Base-by-base conservation (phyloP, 148 eudicot species). In the Chenopodium album region DNA sequence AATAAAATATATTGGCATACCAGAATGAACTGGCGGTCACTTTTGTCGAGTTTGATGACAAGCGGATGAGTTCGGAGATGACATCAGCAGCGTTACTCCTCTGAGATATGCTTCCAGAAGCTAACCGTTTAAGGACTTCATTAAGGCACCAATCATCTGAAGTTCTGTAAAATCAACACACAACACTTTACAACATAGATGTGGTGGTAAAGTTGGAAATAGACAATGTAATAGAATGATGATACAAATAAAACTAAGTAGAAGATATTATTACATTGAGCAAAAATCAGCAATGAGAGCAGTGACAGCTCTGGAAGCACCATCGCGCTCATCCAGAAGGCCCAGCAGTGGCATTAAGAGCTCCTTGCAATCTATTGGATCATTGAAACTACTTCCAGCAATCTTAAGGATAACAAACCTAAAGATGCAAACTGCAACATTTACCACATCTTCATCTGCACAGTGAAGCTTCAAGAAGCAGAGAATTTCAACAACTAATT, bases 1-100 rank as follows among this genome's bases (percentile, higher is more conserved):
- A 16, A 68, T 29, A 16, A 50, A 76, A 48, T 67, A 76, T 20
- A 76, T 62, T 60, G n/a, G 37, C 81, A 52, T 81, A 89, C 90
- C 84, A 89, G 46, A 70, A 63, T 6, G 78, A 73, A 73, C 76
- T 73, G 41, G 90, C 81, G 68, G 74, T 50, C 56, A 72, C 79
- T 82, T 71, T 77, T 46, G 65, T 80, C 50, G 87, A 85, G 78
- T 82, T 84, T 79, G 80, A 69, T 44, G 91, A 88, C 77, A 88
- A 81, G 75, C 62, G 73, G 50, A 94, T 82, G 73, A 89, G 76
- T 87, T 88, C 87, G 41, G 93, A 87, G 41, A 94, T 82, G 79
- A 94, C 85, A 87, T 91, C 92, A 81, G 80, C 65, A 76, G 88
- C 94, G 87, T 92, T 94, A 87, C 84, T 89, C 85, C 91, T 91